These are phyloP conservation scores for Metschnikowia anglica DNA, from an alignment of 805 yeast genomes.

Conservation along the genomic window DNA sequence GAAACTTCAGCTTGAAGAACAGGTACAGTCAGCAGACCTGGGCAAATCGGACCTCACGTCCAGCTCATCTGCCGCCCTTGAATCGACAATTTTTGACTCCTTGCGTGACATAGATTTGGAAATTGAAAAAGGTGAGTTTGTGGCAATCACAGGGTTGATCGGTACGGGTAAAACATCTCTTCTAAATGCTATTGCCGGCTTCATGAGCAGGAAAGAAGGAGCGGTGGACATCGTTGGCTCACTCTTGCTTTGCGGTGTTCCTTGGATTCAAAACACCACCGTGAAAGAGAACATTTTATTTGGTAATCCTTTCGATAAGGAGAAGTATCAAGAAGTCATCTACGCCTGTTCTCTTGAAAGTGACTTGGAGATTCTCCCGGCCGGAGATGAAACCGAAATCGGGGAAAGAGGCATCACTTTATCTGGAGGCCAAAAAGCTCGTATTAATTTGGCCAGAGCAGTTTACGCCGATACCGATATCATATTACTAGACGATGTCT, in stretches of 20 bases:
- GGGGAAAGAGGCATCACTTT: constrained; percentile 85
- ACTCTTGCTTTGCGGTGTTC: constrained; percentile 56
- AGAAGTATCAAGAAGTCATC: constrained; percentile 53
- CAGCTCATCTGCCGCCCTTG: constrained; percentile 10
- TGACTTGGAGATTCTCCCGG: constrained; percentile 66
- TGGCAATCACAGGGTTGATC: constrained; percentile 75
- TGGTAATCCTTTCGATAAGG: constrained; percentile 54
- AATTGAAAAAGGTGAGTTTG: constrained; percentile 63
- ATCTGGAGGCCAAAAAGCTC: constrained; percentile 89
- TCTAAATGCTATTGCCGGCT: constrained; percentile 67
- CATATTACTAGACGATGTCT: constrained; percentile 71
- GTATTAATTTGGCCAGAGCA: constrained; percentile 76
- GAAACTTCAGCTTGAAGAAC: constrained; percentile 13
- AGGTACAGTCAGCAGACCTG: constrained; percentile 1
- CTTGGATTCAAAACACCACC: constrained; percentile 84
- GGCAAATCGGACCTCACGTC: constrained; percentile 1
- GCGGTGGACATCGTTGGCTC: constrained; percentile 52
- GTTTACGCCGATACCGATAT: constrained; percentile 70
- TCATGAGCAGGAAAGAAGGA: constrained; percentile 61
- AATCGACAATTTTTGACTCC: constrained; percentile 41
- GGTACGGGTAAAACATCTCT: constrained; percentile 83
- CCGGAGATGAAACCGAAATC: constrained; percentile 75
- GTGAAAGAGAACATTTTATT: constrained; percentile 72
- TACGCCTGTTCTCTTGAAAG: constrained; percentile 64
- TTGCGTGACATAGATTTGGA: constrained; percentile 50